Evolutionary conservation across 192 early-diverging fungal species (phyloP).

Genomic region (Coemansia erecta): DNA sequence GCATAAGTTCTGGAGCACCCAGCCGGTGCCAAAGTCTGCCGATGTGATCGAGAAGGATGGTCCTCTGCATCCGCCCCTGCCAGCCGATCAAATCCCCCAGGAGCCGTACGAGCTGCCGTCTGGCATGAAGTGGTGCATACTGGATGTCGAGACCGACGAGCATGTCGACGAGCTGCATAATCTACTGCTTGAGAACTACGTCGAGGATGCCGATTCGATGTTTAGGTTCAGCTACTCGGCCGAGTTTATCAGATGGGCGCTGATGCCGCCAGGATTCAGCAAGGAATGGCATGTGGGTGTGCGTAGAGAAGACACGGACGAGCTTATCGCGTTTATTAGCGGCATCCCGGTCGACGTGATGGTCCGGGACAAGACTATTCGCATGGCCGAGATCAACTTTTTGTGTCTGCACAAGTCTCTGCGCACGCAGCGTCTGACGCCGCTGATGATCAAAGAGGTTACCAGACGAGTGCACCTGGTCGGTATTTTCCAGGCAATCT

Average conservation of each 20-base stretch:
- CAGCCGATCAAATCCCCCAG: constrained; percentile 71
- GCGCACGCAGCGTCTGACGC: constrained; percentile 89
- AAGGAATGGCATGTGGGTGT: constrained; percentile 92
- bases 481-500: constrained; percentile 97
- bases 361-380: constrained; percentile 61
- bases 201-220: constrained; percentile 94
- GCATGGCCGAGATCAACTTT: constrained; percentile 97
- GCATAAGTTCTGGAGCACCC: constrained; percentile 96
- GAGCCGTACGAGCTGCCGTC: constrained; percentile 84
- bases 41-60: constrained; percentile 75
- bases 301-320: constrained; percentile 63
- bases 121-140: constrained; percentile 83
- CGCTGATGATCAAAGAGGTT: constrained; percentile 96
- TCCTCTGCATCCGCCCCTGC: constrained; percentile 74
- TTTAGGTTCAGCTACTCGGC: constrained; percentile 97
- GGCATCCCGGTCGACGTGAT: constrained; percentile 84
- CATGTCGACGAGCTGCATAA: constrained; percentile 86
- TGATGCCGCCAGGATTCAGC: constrained; percentile 90
- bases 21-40: constrained; percentile 85
- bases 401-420: constrained; percentile 96
- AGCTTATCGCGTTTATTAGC: constrained; percentile 95
- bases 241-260: constrained; percentile 92
- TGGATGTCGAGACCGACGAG: constrained; percentile 74
- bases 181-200: constrained; percentile 90
- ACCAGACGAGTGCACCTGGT: constrained; percentile 87